Percentiles rank a stretch among this genome's conserved stretches.
phyloP scores from a whole-genome alignment of 1,284 basidiomycete species.

The Kwoniella shivajii region DNA sequence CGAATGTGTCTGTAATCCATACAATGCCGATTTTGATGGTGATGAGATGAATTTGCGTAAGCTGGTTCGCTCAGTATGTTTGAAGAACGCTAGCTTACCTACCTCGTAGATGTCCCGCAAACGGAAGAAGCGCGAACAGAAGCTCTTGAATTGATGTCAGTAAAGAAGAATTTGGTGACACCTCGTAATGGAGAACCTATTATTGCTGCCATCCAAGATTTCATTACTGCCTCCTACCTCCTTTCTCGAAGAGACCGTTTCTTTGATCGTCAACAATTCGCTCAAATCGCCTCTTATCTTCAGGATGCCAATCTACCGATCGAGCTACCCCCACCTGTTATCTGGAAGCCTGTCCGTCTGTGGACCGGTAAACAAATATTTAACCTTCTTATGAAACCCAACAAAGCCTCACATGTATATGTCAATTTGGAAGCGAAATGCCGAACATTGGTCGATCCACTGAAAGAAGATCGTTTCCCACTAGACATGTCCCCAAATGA shows the following conservation, averaged over 20 bases:
- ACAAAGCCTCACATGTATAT: slow-evolving; percentile 75
- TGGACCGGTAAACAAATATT: slow-evolving; percentile 99
- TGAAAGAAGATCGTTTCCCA: slow-evolving; percentile 57
- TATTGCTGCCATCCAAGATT: slow-evolving; percentile 97
- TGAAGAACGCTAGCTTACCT: slow-evolving; percentile 5
- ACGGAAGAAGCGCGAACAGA: slow-evolving; percentile 98
- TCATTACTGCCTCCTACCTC: slow-evolving; percentile 96
- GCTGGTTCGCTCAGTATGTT: slow-evolving; percentile 40
- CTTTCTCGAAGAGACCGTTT: slow-evolving; percentile 91
- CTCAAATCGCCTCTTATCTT: slow-evolving; percentile 94
- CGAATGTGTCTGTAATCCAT: slow-evolving; percentile 99
- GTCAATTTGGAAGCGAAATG: slow-evolving; percentile 98
- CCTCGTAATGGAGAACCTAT: slow-evolving; percentile 98
- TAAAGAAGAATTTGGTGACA: slow-evolving; percentile 96
- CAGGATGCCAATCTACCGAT: slow-evolving; percentile 89
- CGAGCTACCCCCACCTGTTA: slow-evolving; percentile 91
- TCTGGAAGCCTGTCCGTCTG: slow-evolving; percentile 87
- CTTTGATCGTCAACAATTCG: slow-evolving; percentile 92
- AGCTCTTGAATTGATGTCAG: slow-evolving; percentile 95
- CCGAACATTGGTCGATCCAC: slow-evolving; percentile 86
- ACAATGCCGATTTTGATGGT: slow-evolving; percentile 99
- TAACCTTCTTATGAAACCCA: slow-evolving; percentile 94
- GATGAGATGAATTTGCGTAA: slow-evolving; percentile 99
- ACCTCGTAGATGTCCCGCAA: slow-evolving; percentile 83
- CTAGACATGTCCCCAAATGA: slow-evolving; percentile 93